phyloP scores from a whole-genome alignment of 768 basidiomycete species.

The Lepiota brunneoincarnata region DNA sequence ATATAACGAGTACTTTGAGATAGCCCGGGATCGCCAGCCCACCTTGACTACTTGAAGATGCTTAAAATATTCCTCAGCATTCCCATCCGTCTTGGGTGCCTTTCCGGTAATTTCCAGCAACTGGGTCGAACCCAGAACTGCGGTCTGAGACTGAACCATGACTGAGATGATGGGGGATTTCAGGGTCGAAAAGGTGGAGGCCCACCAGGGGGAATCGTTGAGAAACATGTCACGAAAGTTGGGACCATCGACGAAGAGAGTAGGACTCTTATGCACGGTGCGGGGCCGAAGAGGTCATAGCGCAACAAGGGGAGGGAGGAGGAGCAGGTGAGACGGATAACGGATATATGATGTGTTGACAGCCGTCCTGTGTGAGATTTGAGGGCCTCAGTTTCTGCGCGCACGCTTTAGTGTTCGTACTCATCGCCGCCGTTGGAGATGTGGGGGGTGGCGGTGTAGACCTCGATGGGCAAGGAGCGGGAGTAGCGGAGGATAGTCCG shows the following conservation, averaged over 20 bases:
- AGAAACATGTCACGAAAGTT: slow-evolving; percentile 1
- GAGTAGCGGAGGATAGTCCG: neutral
- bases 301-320: slow-evolving; percentile 15
- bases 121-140: no score
- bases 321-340: slow-evolving; percentile 10
- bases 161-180: neutral
- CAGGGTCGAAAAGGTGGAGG: neutral
- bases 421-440: neutral
- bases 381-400: slow-evolving; percentile 4
- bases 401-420: slow-evolving; percentile 6
- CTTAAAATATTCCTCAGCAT: no score
- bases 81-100: no score
- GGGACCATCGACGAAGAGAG: slow-evolving; percentile 3
- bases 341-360: slow-evolving; percentile 5
- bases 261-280: slow-evolving; percentile 10
- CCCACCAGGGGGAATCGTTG: neutral
- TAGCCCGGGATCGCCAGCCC: no score
- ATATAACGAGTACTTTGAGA: no score
- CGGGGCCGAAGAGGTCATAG: slow-evolving; percentile 9
- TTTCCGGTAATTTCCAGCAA: no score
- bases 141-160: no score
- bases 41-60: no score
- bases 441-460: slow-evolving; percentile 7
- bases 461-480: slow-evolving; percentile 10
- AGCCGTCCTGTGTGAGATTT: slow-evolving; percentile 10